These are phyloP conservation scores for Tricholoma sp. DNA, from an alignment of 768 basidiomycete genomes.

Conservation along the genomic window DNA sequence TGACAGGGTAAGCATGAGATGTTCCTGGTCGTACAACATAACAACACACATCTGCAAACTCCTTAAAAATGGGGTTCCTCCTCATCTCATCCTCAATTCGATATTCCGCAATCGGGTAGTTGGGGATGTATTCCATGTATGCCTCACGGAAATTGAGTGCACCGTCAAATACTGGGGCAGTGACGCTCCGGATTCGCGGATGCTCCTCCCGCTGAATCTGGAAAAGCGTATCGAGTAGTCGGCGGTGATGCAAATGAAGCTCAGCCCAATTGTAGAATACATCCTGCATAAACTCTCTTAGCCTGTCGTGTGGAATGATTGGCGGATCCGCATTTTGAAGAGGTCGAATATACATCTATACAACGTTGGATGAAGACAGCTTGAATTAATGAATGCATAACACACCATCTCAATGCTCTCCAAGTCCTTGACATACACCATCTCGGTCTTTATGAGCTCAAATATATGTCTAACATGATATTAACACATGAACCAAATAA, in stretches of 20 bases:
- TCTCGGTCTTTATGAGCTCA: constrained; percentile 93
- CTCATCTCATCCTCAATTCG: constrained; percentile 84
- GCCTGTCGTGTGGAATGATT: constrained; percentile 64
- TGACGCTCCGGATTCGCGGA: constrained; percentile 74
- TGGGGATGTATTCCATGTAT: constrained; percentile 89
- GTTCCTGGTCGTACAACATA: constrained; percentile 16
- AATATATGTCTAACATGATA: constrained; percentile 67
- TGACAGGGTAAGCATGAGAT: not conserved
- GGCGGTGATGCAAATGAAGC: constrained; percentile 68
- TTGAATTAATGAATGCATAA: constrained; percentile 5
- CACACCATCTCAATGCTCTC: constrained; percentile 79
- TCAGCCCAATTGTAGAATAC: constrained; percentile 87
- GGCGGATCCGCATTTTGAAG: constrained; percentile 71
- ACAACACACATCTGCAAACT: constrained; percentile 64
- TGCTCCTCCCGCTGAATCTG: constrained; percentile 87
- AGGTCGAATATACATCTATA: constrained; percentile 78
- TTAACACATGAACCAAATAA: not conserved
- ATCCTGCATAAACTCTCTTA: constrained; percentile 76
- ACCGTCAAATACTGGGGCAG: constrained; percentile 80
- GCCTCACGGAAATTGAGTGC: constrained; percentile 89
- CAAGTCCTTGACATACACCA: constrained; percentile 93
- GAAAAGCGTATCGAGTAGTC: constrained; percentile 74
- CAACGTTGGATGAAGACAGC: not conserved
- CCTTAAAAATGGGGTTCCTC: constrained; percentile 70
- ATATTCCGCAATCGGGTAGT: constrained; percentile 89